phyloP scores from a whole-genome alignment of 2,329 filamentous ascomycete genomes.

The Aspergillus clavatus region DNA sequence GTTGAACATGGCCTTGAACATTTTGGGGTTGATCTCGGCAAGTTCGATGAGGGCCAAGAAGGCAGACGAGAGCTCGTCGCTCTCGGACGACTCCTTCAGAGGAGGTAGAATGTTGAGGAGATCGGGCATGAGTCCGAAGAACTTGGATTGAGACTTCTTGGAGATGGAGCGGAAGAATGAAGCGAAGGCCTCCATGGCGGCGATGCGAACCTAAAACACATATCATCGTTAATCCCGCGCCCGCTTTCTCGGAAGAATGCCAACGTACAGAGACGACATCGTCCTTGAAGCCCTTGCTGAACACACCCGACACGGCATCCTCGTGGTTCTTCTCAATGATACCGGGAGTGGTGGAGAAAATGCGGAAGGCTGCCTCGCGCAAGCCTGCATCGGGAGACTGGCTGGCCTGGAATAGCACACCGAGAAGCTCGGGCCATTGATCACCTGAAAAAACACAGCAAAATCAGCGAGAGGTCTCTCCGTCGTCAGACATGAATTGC shows the following conservation, averaged over 20 bases:
- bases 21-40: constrained; percentile 89
- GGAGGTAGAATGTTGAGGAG: constrained; percentile 92
- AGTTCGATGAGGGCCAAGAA: constrained; percentile 89
- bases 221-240: constrained; percentile 9
- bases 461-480: constrained; percentile 3
- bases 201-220: constrained; percentile 68
- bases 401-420: constrained; percentile 81
- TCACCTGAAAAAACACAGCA: constrained; percentile 55
- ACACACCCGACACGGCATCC: constrained; percentile 80
- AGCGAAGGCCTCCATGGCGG: constrained; percentile 94
- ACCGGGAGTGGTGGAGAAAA: constrained; percentile 89
- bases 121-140: constrained; percentile 79
- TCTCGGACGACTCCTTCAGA: constrained; percentile 85
- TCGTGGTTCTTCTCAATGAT: constrained; percentile 97
- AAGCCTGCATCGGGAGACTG: constrained; percentile 77
- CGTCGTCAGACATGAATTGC: constrained; percentile 4
- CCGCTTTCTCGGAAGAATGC: neutral
- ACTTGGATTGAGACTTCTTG: constrained; percentile 86
- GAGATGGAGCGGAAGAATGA: constrained; percentile 88
- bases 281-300: constrained; percentile 88
- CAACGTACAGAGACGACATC: constrained; percentile 66
- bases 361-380: constrained; percentile 87
- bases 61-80: constrained; percentile 84
- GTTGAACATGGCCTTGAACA: constrained; percentile 95
- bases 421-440: constrained; percentile 84